phyloP scores from a whole-genome alignment of 2,329 filamentous ascomycete genomes.

The Aspergillus texensis region DNA sequence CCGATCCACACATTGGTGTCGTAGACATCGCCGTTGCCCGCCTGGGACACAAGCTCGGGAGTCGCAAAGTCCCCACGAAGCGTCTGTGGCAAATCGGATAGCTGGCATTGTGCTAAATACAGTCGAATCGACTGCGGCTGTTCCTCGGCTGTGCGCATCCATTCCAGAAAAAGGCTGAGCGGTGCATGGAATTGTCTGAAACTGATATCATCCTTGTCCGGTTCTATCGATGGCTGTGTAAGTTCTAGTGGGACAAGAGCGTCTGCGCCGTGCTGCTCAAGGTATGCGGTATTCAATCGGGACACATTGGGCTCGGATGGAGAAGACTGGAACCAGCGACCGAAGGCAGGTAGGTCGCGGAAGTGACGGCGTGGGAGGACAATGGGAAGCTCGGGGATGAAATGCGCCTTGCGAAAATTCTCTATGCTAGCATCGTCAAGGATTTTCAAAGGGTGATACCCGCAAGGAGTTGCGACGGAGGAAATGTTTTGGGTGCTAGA shows the following conservation, averaged over 20 bases:
- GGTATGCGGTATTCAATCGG: constrained; percentile 47
- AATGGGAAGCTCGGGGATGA: constrained; percentile 56
- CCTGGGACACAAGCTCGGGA: constrained; percentile 63
- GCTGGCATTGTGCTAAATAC: constrained; percentile 82
- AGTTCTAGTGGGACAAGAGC: constrained; percentile 63
- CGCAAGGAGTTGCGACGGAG: constrained; percentile 5
- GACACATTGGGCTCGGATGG: constrained; percentile 33
- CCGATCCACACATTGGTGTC: constrained; percentile 87
- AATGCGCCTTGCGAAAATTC: constrained; percentile 57
- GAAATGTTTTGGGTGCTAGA: constrained; percentile 3
- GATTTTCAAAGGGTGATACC: constrained; percentile 29
- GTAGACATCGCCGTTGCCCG: constrained; percentile 83
- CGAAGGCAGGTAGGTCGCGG: constrained; percentile 53
- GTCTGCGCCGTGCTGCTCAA: constrained; percentile 48
- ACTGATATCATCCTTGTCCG: constrained; percentile 16
- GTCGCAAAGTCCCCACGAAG: constrained; percentile 69
- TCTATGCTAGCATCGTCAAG: constrained; percentile 42
- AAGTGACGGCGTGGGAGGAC: constrained; percentile 53
- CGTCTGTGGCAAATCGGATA: constrained; percentile 66
- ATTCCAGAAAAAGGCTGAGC: constrained; percentile 65
- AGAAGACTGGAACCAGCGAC: constrained; percentile 61
- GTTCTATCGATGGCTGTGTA: constrained; percentile 33
- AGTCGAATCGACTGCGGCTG: constrained; percentile 48
- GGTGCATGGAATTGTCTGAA: constrained; percentile 54
- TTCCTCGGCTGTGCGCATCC: constrained; percentile 39